Percentiles rank a stretch among this genome's conserved stretches.
phyloP scores from a whole-genome alignment of 1,284 basidiomycete genomes.

The Heterobasidion occidentale region DNA sequence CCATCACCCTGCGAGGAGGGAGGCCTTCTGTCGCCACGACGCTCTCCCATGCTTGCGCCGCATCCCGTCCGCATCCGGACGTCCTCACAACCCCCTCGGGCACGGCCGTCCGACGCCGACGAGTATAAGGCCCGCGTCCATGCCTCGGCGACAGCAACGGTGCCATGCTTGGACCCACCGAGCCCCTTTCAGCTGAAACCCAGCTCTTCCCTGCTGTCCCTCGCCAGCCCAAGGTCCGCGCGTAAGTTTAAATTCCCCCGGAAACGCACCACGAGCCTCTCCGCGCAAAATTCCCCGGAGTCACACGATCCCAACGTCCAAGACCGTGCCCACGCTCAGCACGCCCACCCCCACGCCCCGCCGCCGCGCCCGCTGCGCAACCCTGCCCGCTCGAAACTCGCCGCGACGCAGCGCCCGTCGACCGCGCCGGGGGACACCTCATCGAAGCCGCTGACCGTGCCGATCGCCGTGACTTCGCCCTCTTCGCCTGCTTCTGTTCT shows the following conservation, averaged over 20 bases:
- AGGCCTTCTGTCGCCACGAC: too few species aligned
- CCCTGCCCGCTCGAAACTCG: constrained; percentile 1
- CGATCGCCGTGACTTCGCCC: constrained; percentile 5
- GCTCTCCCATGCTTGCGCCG: constrained; percentile 6
- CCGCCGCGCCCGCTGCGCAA: constrained; percentile 5
- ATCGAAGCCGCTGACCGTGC: neutral
- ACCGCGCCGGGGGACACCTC: constrained; percentile 6
- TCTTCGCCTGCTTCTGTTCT: constrained; percentile 2
- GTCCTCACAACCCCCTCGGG: neutral
- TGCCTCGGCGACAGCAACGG: too few species aligned
- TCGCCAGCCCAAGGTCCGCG: neutral
- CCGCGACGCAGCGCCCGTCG: neutral
- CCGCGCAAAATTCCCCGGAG: neutral
- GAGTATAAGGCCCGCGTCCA: neutral
- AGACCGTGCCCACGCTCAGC: too few species aligned
- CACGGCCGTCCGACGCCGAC: neutral
- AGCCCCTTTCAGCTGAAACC: neutral
- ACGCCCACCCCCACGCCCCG: neutral
- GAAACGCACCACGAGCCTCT: constrained; percentile 7
- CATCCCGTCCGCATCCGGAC: constrained; percentile 6
- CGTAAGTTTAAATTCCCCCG: neutral
- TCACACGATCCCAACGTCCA: neutral
- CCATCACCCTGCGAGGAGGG: too few species aligned
- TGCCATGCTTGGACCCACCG: too few species aligned
- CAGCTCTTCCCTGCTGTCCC: neutral